Evolutionary conservation across 371 early-diverging fungal genomes (phyloP).

Genomic region (Mucor indicus): DNA sequence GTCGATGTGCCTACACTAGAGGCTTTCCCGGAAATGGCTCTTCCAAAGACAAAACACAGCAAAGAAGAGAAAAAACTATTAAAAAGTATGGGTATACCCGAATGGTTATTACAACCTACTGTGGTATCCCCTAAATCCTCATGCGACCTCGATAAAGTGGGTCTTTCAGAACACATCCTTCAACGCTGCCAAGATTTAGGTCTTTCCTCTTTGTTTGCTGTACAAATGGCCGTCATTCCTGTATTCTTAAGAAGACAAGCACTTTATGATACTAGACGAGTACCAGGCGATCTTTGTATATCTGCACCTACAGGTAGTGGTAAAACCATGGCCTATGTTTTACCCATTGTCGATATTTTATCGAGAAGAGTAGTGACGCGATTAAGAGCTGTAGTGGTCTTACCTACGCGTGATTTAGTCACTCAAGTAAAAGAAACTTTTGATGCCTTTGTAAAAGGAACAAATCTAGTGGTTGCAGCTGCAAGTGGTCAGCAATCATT

Average conservation of each 20-base stretch:
- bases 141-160: slow-evolving; percentile 44
- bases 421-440: slow-evolving; percentile 83
- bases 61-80: slow-evolving; percentile 36
- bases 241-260: slow-evolving; percentile 60
- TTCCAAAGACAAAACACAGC: slow-evolving; percentile 22
- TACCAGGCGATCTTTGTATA: slow-evolving; percentile 81
- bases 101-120: slow-evolving; percentile 82
- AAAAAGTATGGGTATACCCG: slow-evolving; percentile 73
- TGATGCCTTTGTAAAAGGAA: slow-evolving; percentile 72
- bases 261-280: slow-evolving; percentile 48
- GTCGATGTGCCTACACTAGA: slow-evolving; percentile 26
- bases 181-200: slow-evolving; percentile 64
- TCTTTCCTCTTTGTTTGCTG: slow-evolving; percentile 82
- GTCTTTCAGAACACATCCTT: slow-evolving; percentile 58
- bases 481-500: slow-evolving; percentile 79
- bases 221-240: slow-evolving; percentile 88
- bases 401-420: slow-evolving; percentile 91
- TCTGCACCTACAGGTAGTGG: slow-evolving; percentile 97
- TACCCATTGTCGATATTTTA: slow-evolving; percentile 89
- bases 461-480: slow-evolving; percentile 69
- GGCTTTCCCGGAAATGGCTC: slow-evolving; percentile 40
- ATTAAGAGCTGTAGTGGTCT: slow-evolving; percentile 81
- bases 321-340: slow-evolving; percentile 95
- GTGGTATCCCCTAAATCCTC: slow-evolving; percentile 60
- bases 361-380: slow-evolving; percentile 68